Conservation (phyloP, 202 grass and related monocot genomes). For the Eragrostis tef region DNA sequence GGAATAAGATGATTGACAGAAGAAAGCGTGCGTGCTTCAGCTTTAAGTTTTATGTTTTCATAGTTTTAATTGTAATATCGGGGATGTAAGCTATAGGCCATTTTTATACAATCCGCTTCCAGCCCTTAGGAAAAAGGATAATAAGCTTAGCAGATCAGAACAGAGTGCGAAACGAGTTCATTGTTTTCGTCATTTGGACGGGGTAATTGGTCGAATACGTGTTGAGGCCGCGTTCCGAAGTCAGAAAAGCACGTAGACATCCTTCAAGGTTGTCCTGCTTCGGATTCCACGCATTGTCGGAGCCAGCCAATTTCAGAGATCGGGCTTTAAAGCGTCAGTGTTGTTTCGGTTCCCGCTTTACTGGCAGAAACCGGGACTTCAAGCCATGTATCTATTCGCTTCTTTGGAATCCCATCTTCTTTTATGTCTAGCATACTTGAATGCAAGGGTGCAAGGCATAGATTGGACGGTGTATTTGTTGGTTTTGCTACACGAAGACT, state of each 20-base stretch:
- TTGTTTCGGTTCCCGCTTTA: background rate
- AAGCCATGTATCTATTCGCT: background rate
- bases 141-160: no score
- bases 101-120: no score
- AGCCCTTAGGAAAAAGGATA: no score
- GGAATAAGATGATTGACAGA: no score
- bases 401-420: background rate
- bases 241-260: background rate
- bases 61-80: no score
- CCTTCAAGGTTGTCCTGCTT: no score
- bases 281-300: background rate
- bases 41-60: no score
- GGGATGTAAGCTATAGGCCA: no score
- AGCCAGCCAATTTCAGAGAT: background rate
- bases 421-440: background rate
- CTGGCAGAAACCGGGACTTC: background rate
- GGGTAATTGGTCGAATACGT: background rate
- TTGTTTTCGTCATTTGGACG: background rate
- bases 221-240: background rate
- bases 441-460: background rate
- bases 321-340: background rate
- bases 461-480: no score
- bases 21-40: no score
- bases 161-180: no score
- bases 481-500: no score